Evolutionary conservation across 306 rosid genomes (phyloP), one percentile per base, ranked within the genome.

Genomic region (Vigna radiata): DNA sequence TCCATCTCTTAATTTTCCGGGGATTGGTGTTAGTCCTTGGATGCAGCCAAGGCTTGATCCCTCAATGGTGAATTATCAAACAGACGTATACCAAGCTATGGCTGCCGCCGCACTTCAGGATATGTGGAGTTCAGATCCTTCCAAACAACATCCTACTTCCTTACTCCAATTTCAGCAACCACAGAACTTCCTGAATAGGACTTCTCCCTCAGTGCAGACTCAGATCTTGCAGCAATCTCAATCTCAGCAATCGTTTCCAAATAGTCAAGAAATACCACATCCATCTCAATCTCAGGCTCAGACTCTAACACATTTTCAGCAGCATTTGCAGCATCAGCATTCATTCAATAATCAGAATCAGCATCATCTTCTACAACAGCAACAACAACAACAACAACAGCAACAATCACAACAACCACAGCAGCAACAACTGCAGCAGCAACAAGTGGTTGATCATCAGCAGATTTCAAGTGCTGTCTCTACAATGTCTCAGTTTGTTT

Each of bases 81-180:
- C 96, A 33, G 99, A 95, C 43, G 74, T 91, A 87, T 90, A 95
- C 82, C 99, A 95, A 71, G 91, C 91, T 54, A 87, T 95, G 97
- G 97, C 97, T 52, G 90, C 99, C 27, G 91, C 98, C 54, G 98
- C 97, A 16, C 91, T 92, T 71, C 98, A 92, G 84, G 98, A 95
- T 78, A 90, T 89, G 91, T 85, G 98, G 83, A 75, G 84, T 0
- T 69, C 86, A 13, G 96, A 95, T 77, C 95, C 91, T 77, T 87
- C 98, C 7, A 89, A 90, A 78, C 80, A 88, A 55, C 78, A 84
- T 29, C 83, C 89, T 23, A 56, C 88, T 11, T 88, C 97, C 33
- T 87, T 83, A 60, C 81, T 92, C 80, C 97, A 92, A 52, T 95
- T 90, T 81, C 98, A 94, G 85, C 98, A 84, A 76, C 79, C 90